These are phyloP conservation scores for Sporisorium reilianum DNA, from an alignment of 1,284 basidiomycete species.

Conservation along the genomic window DNA sequence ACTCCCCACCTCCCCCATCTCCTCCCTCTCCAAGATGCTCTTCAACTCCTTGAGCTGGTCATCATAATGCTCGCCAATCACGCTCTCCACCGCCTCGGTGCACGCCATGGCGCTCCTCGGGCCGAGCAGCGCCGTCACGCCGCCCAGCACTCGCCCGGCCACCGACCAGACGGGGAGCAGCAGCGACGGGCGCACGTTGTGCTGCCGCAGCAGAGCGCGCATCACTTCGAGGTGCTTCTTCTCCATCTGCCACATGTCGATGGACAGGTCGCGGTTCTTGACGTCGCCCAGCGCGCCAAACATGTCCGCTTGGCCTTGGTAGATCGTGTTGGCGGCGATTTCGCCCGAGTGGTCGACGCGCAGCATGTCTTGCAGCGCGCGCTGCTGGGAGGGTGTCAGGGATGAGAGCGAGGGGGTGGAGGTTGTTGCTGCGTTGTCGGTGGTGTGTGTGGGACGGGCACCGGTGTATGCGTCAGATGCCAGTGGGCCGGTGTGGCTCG, in stretches of 20 bases:
- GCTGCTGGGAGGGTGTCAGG: conserved; percentile 45
- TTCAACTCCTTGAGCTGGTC: conserved; percentile 72
- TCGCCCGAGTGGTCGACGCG: conserved; percentile 68
- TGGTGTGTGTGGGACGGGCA: neutral
- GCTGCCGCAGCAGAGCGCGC: conserved; percentile 84
- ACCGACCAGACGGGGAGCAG: conserved; percentile 86
- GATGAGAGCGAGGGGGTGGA: conserved; percentile 42
- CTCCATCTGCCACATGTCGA: conserved; percentile 98
- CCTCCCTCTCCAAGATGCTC: conserved; percentile 37
- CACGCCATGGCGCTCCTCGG: conserved; percentile 97
- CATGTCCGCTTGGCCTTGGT: conserved; percentile 66
- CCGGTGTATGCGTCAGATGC: conserved; percentile 58
- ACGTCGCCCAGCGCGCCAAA: conserved; percentile 58
- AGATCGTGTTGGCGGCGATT: conserved; percentile 68
- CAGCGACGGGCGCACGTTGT: conserved; percentile 84
- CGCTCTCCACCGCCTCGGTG: conserved; percentile 96
- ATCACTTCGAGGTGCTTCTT: conserved; percentile 90
- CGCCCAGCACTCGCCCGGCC: conserved; percentile 86
- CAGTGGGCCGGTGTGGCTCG: conserved; percentile 16
- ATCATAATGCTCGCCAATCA: conserved; percentile 97
- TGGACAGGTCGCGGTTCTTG: conserved; percentile 53
- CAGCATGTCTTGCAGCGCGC: conserved; percentile 61
- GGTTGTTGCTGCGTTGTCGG: conserved; percentile 19
- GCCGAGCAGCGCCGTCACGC: conserved; percentile 86
- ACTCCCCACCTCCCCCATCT: neutral